phyloP scores from a whole-genome alignment of 129 eudicot genomes.

The Kitagawia praeruptora region DNA sequence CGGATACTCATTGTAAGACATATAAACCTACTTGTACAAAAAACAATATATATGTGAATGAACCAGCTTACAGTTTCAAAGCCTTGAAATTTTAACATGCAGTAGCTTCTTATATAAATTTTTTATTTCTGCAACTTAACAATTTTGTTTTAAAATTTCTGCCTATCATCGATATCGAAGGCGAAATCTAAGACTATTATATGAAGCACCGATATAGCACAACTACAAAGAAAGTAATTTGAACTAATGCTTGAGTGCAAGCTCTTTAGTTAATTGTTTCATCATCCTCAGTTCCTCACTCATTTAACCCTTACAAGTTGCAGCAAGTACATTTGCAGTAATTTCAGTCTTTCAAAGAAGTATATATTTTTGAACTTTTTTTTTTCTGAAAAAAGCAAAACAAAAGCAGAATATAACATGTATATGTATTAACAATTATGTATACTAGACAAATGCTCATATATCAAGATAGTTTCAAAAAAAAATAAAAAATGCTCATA shows the following conservation, averaged over 20 bases:
- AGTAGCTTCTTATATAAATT: too few relatives aligned
- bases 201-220: not conserved
- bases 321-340: not conserved
- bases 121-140: too few relatives aligned
- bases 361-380: not conserved
- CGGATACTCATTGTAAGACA: too few relatives aligned
- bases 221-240: not conserved
- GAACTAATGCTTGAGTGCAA: not conserved
- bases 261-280: not conserved
- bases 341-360: not conserved
- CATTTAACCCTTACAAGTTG: not conserved
- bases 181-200: not conserved
- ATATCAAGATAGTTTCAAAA: constrained; percentile 40
- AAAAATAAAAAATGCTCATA: constrained; percentile 31
- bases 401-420: not conserved
- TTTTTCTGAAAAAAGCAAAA: not conserved
- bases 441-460: constrained; percentile 19
- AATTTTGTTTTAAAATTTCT: too few relatives aligned
- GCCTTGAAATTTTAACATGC: too few relatives aligned
- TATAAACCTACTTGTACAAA: too few relatives aligned
- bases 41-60: too few relatives aligned
- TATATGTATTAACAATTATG: not conserved
- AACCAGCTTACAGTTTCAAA: too few relatives aligned
- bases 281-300: not conserved
- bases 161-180: not conserved